Evolutionary conservation across 2,329 filamentous ascomycete species (phyloP), one percentile per base, ranked within the genome.

Genomic region (Aphanocladium album): DNA sequence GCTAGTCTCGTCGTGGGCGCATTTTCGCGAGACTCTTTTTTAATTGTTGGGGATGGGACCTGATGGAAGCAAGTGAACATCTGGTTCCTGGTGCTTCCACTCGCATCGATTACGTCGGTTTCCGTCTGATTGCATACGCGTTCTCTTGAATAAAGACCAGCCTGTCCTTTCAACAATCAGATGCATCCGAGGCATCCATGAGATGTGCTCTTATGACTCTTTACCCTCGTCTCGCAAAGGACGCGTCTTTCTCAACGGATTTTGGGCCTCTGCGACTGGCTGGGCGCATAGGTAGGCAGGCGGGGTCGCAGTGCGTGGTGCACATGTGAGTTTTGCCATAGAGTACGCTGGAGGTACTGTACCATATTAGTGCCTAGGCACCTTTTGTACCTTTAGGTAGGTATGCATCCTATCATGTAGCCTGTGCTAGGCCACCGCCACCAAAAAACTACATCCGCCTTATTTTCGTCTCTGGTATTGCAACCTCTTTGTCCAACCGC

Each of bases 31-130:
- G 41, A 19, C 17, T 23, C n/a, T 21, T 19, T 43, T 9, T 49
- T 49, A 57, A 57, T 57, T 57, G 54, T 57, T 57, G 54, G 54
- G 54, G 45, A 57, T 57, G 43, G 54, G 37, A 12, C 30, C 41
- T 57, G 54, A 43, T 54, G 23, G 39, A 43, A 5, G 23, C 21
- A 52, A 35, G n/a, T 25, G 39, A 46, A 33, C 6, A 45, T 45
- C 12, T 39, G 14, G 39, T 46, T 56, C 27, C 27, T 35, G 14
- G 16, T 30, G 19, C 45, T 57, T 39, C 21, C 43, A 57, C 27
- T 27, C 41, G 43, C 54, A 57, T 57, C 30, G 25, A 33, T 25
- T 35, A 7, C 54, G 54, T 47, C 30, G 43, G 43, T n/a, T 37
- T 49, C 17, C 37, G 45, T 57, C 54, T 45, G 37, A 43, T 57